These are phyloP conservation scores for Nicotiana knightiana DNA, from an alignment of 257 asterid species.

Conservation along the genomic window DNA sequence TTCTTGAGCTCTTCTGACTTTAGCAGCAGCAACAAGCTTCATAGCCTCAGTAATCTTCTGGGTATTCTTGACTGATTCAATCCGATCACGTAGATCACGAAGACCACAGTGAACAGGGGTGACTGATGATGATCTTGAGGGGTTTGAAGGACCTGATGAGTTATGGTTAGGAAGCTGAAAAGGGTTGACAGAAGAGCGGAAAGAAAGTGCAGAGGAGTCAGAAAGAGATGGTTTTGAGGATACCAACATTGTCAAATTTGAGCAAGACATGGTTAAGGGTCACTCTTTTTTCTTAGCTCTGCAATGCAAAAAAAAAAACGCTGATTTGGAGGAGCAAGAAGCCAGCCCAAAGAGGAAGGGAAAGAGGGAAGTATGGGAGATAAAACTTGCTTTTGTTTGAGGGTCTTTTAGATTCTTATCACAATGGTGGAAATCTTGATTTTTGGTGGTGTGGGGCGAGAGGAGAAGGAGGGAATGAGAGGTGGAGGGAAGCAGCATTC, in stretches of 20 bases:
- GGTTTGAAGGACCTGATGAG: slow-evolving; percentile 27
- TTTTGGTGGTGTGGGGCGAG: slow-evolving; percentile 36
- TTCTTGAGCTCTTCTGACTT: slow-evolving; percentile 89
- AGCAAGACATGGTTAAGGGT: slow-evolving; percentile 54
- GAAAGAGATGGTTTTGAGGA: slow-evolving; percentile 69
- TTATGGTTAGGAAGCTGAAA: slow-evolving; percentile 44
- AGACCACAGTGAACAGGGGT: slow-evolving; percentile 63
- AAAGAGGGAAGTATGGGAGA: slow-evolving; percentile 20
- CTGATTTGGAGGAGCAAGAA: slow-evolving; percentile 29
- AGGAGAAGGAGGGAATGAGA: slow-evolving; percentile 39
- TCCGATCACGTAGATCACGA: slow-evolving; percentile 81
- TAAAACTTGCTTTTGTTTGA: slow-evolving; percentile 11
- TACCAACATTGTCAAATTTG: slow-evolving; percentile 68
- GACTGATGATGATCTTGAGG: slow-evolving; percentile 40
- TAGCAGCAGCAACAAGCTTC: slow-evolving; percentile 97
- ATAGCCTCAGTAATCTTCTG: slow-evolving; percentile 95
- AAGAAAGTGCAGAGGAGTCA: slow-evolving; percentile 53
- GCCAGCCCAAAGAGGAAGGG: slow-evolving; percentile 7
- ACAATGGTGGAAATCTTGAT: slow-evolving; percentile 22
- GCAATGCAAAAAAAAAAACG: neutral
- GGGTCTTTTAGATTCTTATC: slow-evolving; percentile 25
- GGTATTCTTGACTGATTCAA: slow-evolving; percentile 73
- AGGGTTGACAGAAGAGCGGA: slow-evolving; percentile 59
- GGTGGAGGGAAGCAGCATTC: slow-evolving; percentile 52
- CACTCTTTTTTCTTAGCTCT: slow-evolving; percentile 15